Evolutionary conservation across 352 stramenopile species (phyloP), one percentile per base, ranked within the genome.

Genomic region (Halophytophthora batemanensis): DNA sequence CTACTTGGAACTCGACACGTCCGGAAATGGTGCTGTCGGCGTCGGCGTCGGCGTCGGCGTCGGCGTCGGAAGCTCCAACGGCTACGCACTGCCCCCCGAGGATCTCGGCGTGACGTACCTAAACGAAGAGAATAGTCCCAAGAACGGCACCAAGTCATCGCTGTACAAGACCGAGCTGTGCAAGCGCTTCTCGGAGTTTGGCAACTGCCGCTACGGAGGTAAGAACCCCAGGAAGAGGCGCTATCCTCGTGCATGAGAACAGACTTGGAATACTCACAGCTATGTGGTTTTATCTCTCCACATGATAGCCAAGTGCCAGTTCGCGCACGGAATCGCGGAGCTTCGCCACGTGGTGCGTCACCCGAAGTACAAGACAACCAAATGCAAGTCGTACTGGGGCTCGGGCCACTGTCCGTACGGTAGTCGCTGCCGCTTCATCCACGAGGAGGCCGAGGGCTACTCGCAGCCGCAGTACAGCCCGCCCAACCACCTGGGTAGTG

Each of bases 341-440:
- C 54, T 94, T 10, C 81, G 84, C 45, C 79, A 90, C 39, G 82
- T 94, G n/a, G 69, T 90, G 46, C 84, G 84, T 56, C 84, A 94
- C 57, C 84, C 84, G 45, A 94, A 94, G 75, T 92, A 94, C 79
- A 94, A 94, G 72, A 94, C 84, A n/a, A 93, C 82, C 53, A 93
- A 93, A 64, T 96, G 84, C 79, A 95, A 96, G 76, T 91, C 82
- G 31, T 96, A 95, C 66, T 87, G 83, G 75, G 77, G 82, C n/a
- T 94, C 86, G 14, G 86, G 86, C 21, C 78, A 91, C 62, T 96
- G 86, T 50, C 83, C 75, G 13, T 96, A 96, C 66, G 86, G 86
- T 37, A 84, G 66, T 35, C 82, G 86, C 57, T 96, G 86, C 59
- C 76, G 86, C 45, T 96, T 95, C 56, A 95, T 96, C 49, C 86